These are phyloP conservation scores for Pseudocercospora fijiensis DNA, from an alignment of 2,329 filamentous ascomycete genomes.

Conservation along the genomic window DNA sequence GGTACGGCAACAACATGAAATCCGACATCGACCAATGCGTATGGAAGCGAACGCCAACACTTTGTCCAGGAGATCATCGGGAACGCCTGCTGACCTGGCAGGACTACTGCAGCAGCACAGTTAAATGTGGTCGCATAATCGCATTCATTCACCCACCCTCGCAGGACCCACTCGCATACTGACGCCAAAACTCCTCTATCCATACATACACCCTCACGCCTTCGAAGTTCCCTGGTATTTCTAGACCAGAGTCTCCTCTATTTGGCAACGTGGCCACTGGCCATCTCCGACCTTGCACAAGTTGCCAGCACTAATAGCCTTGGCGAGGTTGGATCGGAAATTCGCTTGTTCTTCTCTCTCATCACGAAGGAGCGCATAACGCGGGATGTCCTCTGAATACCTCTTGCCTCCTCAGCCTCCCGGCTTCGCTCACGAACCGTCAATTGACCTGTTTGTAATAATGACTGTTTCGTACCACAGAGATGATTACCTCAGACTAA, in stretches of 20 bases:
- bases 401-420: not conserved
- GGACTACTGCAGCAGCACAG: not conserved
- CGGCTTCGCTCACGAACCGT: not conserved
- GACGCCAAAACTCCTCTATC: not conserved
- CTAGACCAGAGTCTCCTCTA: not conserved
- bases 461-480: not conserved
- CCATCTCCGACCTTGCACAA: not conserved
- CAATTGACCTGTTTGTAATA: too few species aligned
- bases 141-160: not conserved
- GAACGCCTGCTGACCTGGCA: not conserved
- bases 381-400: not conserved
- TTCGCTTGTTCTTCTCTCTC: not conserved
- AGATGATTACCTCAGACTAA: not conserved
- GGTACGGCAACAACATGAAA: not conserved
- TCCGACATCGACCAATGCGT: not conserved
- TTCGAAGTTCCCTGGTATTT: not conserved
- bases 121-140: not conserved
- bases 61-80: not conserved
- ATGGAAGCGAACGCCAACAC: not conserved
- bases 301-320: not conserved
- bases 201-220: slow-evolving; percentile 3
- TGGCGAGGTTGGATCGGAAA: not conserved
- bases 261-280: not conserved
- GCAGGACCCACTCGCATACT: not conserved
- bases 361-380: not conserved